Conservation (phyloP, 139 green algal species). For the Haematococcus lacustris region DNA sequence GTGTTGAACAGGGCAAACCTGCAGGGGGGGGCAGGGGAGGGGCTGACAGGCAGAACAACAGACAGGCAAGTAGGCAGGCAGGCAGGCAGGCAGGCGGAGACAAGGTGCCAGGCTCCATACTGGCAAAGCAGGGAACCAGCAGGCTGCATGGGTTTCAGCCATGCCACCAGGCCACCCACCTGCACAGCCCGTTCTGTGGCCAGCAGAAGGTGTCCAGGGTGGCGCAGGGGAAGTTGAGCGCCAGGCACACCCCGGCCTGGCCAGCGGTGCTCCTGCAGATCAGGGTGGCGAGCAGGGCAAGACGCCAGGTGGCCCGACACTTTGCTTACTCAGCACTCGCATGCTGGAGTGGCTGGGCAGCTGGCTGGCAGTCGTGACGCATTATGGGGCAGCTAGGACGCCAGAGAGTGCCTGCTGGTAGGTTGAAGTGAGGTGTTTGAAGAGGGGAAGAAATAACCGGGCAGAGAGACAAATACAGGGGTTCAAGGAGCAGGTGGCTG, state of each 20-base stretch:
- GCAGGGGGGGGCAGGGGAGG: not conserved
- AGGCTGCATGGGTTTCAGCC: not conserved
- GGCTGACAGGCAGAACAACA: not conserved
- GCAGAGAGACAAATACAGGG: too few species aligned
- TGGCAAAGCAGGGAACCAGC: not conserved
- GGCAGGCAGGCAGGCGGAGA: not conserved
- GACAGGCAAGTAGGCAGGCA: not conserved
- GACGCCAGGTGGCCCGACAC: too few species aligned
- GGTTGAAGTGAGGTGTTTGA: too few species aligned
- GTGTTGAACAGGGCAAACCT: not conserved
- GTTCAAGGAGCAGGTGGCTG: too few species aligned
- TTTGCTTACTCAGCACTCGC: too few species aligned
- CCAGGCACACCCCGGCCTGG: not conserved
- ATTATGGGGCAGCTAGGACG: too few species aligned
- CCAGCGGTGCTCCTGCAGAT: too few species aligned
- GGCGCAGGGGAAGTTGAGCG: not conserved
- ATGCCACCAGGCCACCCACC: not conserved
- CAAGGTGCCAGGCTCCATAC: not conserved
- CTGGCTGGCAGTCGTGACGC: too few species aligned
- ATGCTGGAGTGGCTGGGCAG: too few species aligned
- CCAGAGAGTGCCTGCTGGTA: too few species aligned
- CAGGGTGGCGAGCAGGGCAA: too few species aligned
- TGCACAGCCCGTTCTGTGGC: not conserved
- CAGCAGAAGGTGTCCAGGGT: not conserved
- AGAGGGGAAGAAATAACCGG: too few species aligned